phyloP scores from a whole-genome alignment of 768 basidiomycete species.

The Mycena galopus region DNA sequence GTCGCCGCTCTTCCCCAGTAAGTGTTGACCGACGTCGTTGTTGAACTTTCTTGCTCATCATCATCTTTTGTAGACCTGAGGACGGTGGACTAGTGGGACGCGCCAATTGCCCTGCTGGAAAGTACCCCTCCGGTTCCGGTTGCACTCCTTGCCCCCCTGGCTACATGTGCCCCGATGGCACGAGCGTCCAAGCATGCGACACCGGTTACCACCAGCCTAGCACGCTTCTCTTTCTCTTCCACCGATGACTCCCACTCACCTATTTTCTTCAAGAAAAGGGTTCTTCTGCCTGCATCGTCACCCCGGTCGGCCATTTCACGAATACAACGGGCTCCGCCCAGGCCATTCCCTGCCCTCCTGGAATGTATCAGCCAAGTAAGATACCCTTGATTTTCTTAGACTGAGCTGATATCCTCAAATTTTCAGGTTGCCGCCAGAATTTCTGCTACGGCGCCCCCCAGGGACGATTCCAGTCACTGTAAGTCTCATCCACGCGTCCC shows the following conservation, averaged over 20 bases:
- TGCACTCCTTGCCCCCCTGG: slow-evolving; percentile 13
- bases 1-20: slow-evolving; percentile 26
- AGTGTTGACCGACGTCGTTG: not conserved
- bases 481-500: not conserved
- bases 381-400: not conserved
- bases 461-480: slow-evolving; percentile 20
- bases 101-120: not conserved
- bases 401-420: not conserved
- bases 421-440: not conserved
- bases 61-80: not conserved
- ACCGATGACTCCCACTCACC: not conserved
- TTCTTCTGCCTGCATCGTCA: not conserved
- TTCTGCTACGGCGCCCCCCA: slow-evolving; percentile 19
- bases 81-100: not conserved
- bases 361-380: slow-evolving; percentile 25
- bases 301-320: not conserved
- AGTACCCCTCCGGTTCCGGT: not conserved
- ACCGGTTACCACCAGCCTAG: slow-evolving; percentile 24
- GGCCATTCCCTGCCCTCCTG: not conserved
- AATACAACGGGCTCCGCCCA: not conserved
- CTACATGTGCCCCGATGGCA: not conserved
- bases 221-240: not conserved
- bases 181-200: not conserved
- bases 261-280: not conserved
- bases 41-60: not conserved